Base-by-base conservation (phyloP, 805 yeast genomes). In the Starmerella gropengiesseri region DNA sequence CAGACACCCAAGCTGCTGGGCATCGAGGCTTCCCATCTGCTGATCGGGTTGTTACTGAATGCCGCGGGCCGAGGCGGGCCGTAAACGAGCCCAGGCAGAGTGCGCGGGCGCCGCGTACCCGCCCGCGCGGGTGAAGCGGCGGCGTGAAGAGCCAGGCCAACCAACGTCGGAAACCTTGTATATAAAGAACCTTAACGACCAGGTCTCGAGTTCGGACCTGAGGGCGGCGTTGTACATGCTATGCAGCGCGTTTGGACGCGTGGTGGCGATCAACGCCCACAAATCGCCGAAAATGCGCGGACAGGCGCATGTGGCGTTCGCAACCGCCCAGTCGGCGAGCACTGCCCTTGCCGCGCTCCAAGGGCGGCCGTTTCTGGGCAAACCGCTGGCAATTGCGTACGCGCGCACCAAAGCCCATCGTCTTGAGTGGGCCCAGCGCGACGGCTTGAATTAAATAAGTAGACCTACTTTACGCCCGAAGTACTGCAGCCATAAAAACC, bases 251-350 rank as follows among this genome's bases (percentile, higher is more conserved):
- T 63, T 58, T 41, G 70, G 70, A 19, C 57, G 50, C 13, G 51
- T 66, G 4, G 31, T 63, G 3, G 62, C 60, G 22, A 42, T 66
- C 13, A 60, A 65, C 19, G 60, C 66, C 4, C 48, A 56, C 45
- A 63, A 62, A 40, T 57, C 64, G 14, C 54, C 58, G 21, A 52
- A 51, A 35, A 64, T 66, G 69, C 52, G 70, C 7, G 70, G 70
- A 18, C 71, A 66, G 53, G 70, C 71, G 2, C 66, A 61, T 38
- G 44, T 67, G 8, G 68, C 58, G 21, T 66, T 61, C 34, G 49
- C 38, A 13, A 52, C 53, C 33, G 43, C 50, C 8, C 48, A 46
- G 13, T 36, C 53, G 12, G 68, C 70, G 5, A 41, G 51, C 5
- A 25, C 37, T 19, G 70, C 69, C 4, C 43, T 58, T 37, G 30